Base-by-base conservation (phyloP, 768 basidiomycete species). In the Cystobasidium tubakii region DNA sequence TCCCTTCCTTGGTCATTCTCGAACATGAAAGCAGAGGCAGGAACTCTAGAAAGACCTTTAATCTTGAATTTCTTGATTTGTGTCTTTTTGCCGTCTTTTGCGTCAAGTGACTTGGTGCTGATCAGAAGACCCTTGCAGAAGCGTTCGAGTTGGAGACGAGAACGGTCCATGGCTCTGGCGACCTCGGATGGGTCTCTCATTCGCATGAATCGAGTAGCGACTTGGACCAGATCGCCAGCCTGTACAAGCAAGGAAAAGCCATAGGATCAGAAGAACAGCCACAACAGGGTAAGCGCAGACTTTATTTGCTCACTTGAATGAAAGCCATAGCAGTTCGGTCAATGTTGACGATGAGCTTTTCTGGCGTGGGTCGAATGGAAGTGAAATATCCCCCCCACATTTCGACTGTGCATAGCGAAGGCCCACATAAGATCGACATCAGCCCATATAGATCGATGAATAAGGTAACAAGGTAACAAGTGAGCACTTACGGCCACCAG, bases 111-210 rank as follows among this genome's bases (percentile, higher is more conserved):
- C 25, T 44, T 46, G 57, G 74, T 60, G 17, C 25, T 6, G 46
- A 76, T 66, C 55, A 74, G 44, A 73, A 77, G 17, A 81, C 81
- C 9, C 76, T 82, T 25, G 81, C 82, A 57, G 81, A 83, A 76
- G 81, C 82, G 25, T 82, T 96, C 80, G 84, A 84, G 79, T 91
- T 89, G 88, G 50, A 77, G 57, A 34, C 44, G 55, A 27, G 25
- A 63, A 0, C 29, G 27, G 25, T 71, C 46, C 31, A 71, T 60
- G 6, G 12, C 13, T 10, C 67, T 50, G 1, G 55, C 65, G n/a
- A 77, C 63, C 15, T 75, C 39, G n/a, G 0, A 3, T 23, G 60
- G 50, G 4, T 42, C 44, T 21, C 34, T 39, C 25, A 75, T 69
- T 10, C 54, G 62, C 25, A 73, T 46, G 70, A 74, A 77, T 36